Base-by-base conservation (phyloP, 768 basidiomycete species). In the Termitomyces sp. region DNA sequence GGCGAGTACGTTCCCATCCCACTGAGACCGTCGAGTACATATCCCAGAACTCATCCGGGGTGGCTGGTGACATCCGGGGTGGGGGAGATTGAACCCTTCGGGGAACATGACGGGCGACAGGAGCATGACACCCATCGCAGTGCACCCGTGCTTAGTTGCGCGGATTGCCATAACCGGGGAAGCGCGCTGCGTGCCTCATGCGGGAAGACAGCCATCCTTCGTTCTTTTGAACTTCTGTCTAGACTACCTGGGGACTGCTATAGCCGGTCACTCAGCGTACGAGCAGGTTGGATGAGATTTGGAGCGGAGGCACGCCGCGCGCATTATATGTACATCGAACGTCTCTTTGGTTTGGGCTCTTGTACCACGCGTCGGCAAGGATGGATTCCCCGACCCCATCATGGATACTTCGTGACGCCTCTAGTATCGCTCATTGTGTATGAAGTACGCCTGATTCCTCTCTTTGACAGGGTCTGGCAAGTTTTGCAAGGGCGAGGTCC, bases 81-180 rank as follows among this genome's bases (percentile, higher is more conserved):
- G 57, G 50, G 51, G 57, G 57, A 58, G 57, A 58, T 46, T 58
- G 57, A 36, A 24, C 27, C 57, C 37, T 58, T 32, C 3, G 5
- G 56, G 43, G 44, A 39, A 37, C 49, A 56, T 58, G 57, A 58
- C 57, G 57, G 57, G 57, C 57, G 57, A 39, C 57, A 58, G 57
- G 44, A 46, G 57, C 14, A 55, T 58, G 57, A 58, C 50, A 53
- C 57, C 57, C 57, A 58, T 39, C 57, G 57, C 57, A 58, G 57
- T 42, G 57, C 57, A 53, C 51, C 51, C 37, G 27, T 5, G n/a
- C 4, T n/a, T 29, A 13, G 1, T 37, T 39, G 41, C 32, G 34
- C 34, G 57, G 47, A 36, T 58, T 58, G 57, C 57, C 57, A 58
- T 53, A 41, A 58, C 57, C 57, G 57, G 50, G 51, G 57, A 58